These are phyloP conservation scores for Favolaschia claudopus DNA, from an alignment of 768 basidiomycete genomes.

Conservation along the genomic window DNA sequence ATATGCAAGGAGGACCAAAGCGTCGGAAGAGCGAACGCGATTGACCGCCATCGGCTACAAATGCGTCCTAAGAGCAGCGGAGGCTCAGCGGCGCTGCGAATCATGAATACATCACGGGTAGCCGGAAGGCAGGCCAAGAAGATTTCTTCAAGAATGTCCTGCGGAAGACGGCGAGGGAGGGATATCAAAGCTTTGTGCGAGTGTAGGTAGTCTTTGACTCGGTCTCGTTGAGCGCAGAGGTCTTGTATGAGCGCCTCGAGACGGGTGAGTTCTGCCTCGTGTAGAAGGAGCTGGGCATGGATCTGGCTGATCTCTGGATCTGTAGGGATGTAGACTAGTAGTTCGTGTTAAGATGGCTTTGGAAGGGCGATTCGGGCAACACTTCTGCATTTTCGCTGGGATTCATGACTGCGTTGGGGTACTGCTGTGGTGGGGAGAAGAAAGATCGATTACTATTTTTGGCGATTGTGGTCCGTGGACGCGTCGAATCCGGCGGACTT, in stretches of 20 bases:
- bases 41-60: constrained; percentile 37
- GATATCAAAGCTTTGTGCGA: constrained; percentile 1
- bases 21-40: constrained; percentile 32
- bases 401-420: no score
- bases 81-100: constrained; percentile 22
- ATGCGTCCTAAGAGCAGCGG: constrained; percentile 38
- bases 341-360: no score
- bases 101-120: constrained; percentile 10
- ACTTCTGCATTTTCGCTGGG: no score
- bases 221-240: neutral
- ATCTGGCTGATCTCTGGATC: no score
- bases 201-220: neutral
- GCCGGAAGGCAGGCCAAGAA: constrained; percentile 21
- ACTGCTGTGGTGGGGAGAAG: no score
- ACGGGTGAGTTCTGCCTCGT: neutral
- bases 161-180: neutral
- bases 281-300: no score
- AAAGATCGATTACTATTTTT: no score
- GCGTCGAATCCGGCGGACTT: no score
- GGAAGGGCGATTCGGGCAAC: no score
- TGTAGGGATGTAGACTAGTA: no score
- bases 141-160: constrained; percentile 2
- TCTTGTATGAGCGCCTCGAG: no score
- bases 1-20: constrained; percentile 33
- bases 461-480: no score